Conservation (phyloP, 2,329 filamentous ascomycete genomes). For the Gnomoniopsis sp. region DNA sequence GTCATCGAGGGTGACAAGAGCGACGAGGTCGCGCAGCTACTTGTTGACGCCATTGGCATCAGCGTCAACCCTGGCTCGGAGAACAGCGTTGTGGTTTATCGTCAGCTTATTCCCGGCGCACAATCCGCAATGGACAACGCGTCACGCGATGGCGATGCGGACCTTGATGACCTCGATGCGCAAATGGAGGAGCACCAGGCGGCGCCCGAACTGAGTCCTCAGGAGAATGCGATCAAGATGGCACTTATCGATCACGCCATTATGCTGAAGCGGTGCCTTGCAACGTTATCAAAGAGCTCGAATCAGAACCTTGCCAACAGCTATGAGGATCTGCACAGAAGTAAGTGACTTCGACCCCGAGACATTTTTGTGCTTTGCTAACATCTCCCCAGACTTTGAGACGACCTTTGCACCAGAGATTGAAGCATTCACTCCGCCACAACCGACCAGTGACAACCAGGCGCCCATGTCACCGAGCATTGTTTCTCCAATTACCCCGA, state of each 20-base stretch:
- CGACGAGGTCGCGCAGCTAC: conserved; percentile 61
- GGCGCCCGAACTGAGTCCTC: conserved; percentile 45
- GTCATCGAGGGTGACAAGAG: conserved; percentile 62
- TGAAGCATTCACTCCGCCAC: conserved; percentile 54
- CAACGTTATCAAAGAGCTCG: conserved; percentile 61
- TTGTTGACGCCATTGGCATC: conserved; percentile 73
- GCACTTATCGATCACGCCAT: conserved; percentile 87
- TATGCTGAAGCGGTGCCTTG: conserved; percentile 78
- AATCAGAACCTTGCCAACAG: conserved; percentile 55
- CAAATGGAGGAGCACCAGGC: conserved; percentile 45
- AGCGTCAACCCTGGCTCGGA: conserved; percentile 72
- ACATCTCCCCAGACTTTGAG: conserved; percentile 52
- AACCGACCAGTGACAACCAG: conserved; percentile 38
- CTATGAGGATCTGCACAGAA: conserved; percentile 58
- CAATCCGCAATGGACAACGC: conserved; percentile 32
- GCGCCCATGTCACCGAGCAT: conserved; percentile 44
- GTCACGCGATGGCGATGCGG: conserved; percentile 37
- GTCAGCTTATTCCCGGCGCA: conserved; percentile 62
- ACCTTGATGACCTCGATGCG: conserved; percentile 38
- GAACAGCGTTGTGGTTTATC: conserved; percentile 76
- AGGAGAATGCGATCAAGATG: conserved; percentile 78
- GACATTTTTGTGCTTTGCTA: conserved; percentile 3
- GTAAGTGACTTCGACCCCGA: conserved; percentile 45
- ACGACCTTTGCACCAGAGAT: conserved; percentile 64
- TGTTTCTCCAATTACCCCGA: conserved; percentile 27